Conservation (phyloP, 176 grass and related monocot species). For the Alloteropsis semialata region DNA sequence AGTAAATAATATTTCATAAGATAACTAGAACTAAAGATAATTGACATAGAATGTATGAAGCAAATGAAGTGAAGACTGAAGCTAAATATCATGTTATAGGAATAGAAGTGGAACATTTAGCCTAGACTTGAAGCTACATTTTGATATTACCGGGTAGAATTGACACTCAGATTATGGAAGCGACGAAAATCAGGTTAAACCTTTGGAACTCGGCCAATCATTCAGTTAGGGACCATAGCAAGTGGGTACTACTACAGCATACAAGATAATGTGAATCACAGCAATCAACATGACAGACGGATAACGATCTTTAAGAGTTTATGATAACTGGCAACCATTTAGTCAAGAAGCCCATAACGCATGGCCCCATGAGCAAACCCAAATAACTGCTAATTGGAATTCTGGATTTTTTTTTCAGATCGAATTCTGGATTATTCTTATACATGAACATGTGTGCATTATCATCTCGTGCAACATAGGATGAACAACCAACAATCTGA, state of each 20-base stretch:
- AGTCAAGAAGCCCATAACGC: slow-evolving; percentile 8
- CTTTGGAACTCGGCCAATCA: neutral
- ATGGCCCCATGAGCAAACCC: neutral
- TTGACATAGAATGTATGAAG: neutral
- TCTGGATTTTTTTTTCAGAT: neutral
- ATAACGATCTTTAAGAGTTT: neutral
- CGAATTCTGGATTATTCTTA: neutral
- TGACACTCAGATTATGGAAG: neutral
- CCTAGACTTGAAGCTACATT: neutral
- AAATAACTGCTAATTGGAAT: neutral
- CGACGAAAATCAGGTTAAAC: neutral
- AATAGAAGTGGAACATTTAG: neutral
- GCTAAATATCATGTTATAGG: neutral
- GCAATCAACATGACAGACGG: neutral
- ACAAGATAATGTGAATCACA: neutral
- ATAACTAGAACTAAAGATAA: neutral
- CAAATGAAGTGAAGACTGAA: slow-evolving; percentile 10
- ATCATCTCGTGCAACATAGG: neutral
- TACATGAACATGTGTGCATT: neutral
- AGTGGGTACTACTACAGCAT: neutral
- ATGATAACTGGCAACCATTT: slow-evolving; percentile 12
- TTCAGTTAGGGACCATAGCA: neutral
- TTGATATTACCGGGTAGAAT: neutral
- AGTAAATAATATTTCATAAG: slow-evolving; percentile 18
- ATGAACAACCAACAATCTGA: neutral